phyloP scores from a whole-genome alignment of 2,329 filamentous ascomycete species.

The Fusarium circinatum region DNA sequence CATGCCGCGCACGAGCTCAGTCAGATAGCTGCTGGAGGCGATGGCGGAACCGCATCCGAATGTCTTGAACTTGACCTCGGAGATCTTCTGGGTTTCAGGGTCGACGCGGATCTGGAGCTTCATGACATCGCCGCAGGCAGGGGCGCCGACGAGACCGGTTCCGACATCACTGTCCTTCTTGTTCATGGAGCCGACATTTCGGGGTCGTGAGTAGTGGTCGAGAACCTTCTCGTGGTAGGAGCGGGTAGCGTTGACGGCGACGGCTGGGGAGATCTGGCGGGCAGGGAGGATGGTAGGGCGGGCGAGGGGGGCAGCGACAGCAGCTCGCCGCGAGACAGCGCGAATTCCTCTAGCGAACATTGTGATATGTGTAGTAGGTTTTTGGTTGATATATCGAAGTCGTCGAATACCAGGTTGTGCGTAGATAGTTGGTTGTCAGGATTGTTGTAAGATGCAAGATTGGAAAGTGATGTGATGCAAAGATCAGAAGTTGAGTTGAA shows the following conservation, averaged over 20 bases:
- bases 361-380: slow-evolving; percentile 33
- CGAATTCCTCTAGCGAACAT: slow-evolving; percentile 62
- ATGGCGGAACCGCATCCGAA: slow-evolving; percentile 96
- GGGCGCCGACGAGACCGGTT: slow-evolving; percentile 89
- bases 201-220: slow-evolving; percentile 63
- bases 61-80: slow-evolving; percentile 97
- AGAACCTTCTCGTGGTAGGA: slow-evolving; percentile 65
- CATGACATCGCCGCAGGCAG: slow-evolving; percentile 92
- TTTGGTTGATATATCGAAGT: slow-evolving; percentile 6
- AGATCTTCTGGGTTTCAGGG: slow-evolving; percentile 85
- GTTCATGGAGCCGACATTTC: slow-evolving; percentile 67
- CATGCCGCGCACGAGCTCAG: slow-evolving; percentile 95
- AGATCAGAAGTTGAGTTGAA: slow-evolving; percentile 14
- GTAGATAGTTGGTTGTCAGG: slow-evolving; percentile 11
- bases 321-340: slow-evolving; percentile 56
- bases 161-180: slow-evolving; percentile 87
- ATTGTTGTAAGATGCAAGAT: slow-evolving; percentile 10
- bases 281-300: slow-evolving; percentile 51
- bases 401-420: neutral
- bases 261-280: slow-evolving; percentile 55
- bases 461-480: slow-evolving; percentile 23
- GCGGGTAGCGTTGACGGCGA: slow-evolving; percentile 54
- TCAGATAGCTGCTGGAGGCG: slow-evolving; percentile 93
- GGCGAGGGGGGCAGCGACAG: slow-evolving; percentile 52
- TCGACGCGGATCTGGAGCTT: slow-evolving; percentile 85